Conservation (phyloP, 441 rosid species). For the Gossypium laxum region DNA sequence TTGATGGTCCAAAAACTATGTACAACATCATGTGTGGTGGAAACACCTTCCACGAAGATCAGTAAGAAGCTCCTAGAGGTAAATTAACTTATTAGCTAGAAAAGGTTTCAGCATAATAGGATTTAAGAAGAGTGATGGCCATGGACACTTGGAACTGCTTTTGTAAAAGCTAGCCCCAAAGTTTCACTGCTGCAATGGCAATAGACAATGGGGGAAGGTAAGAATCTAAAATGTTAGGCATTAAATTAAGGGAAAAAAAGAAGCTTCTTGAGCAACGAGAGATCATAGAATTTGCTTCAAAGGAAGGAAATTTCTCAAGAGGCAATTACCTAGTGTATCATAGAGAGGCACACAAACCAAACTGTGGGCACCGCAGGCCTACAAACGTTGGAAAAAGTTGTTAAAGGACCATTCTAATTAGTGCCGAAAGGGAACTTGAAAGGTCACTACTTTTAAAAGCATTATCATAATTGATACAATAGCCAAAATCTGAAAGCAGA, state of each 20-base stretch:
- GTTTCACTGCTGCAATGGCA: neutral
- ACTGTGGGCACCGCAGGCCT: conserved; percentile 78
- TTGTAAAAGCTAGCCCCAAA: neutral
- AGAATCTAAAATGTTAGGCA: neutral
- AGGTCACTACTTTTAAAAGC: neutral
- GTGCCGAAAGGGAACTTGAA: neutral
- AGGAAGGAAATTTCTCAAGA: neutral
- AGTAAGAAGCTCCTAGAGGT: neutral
- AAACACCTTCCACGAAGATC: neutral
- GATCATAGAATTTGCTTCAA: neutral
- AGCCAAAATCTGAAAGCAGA: conserved; percentile 16
- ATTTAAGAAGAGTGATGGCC: neutral
- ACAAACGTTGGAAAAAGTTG: conserved; percentile 14
- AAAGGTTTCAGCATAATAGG: neutral
- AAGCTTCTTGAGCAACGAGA: neutral
- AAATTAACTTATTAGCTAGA: neutral
- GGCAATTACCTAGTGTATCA: conserved; percentile 76
- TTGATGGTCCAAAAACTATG: neutral
- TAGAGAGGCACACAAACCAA: conserved; percentile 84
- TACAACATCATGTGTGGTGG: no score
- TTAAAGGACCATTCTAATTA: conserved; percentile 2
- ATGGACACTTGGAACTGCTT: neutral
- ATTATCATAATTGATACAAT: neutral
- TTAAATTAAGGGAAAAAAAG: neutral
- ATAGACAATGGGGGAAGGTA: neutral